These are phyloP conservation scores for Cladosporium sp. DNA, from an alignment of 2,329 filamentous ascomycete genomes.

Conservation along the genomic window DNA sequence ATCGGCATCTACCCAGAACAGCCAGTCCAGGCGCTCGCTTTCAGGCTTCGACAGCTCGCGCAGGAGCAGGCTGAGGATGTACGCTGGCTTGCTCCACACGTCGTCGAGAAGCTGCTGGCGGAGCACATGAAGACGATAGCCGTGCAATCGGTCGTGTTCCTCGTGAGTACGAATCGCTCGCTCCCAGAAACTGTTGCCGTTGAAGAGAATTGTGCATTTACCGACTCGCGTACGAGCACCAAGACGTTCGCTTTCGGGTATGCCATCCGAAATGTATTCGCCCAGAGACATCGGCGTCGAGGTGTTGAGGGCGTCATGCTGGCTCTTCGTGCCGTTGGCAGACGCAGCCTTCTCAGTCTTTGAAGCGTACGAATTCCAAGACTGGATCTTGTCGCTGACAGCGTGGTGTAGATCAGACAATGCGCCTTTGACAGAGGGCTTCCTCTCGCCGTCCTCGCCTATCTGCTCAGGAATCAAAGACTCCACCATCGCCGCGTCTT, in stretches of 20 bases:
- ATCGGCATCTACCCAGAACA: conserved; percentile 50
- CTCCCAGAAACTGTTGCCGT: conserved; percentile 43
- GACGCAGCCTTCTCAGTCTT: conserved; percentile 10
- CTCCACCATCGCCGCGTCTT: conserved; percentile 1
- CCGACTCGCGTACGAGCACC: conserved; percentile 40
- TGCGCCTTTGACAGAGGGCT: conserved; percentile 37
- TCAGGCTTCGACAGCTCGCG: conserved; percentile 43
- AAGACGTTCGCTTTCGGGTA: conserved; percentile 33
- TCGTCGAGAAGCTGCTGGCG: conserved; percentile 46
- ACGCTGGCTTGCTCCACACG: conserved; percentile 50
- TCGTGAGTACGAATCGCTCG: conserved; percentile 46
- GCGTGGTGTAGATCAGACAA: conserved; percentile 38
- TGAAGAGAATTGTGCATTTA: conserved; percentile 45
- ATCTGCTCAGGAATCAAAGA: neutral
- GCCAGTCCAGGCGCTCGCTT: conserved; percentile 45
- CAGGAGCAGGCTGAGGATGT: conserved; percentile 45
- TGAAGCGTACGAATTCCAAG: conserved; percentile 33
- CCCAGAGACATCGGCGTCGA: conserved; percentile 18
- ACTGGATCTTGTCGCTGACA: conserved; percentile 36
- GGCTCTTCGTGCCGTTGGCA: neutral
- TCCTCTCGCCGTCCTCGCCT: conserved; percentile 20
- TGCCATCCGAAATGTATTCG: conserved; percentile 32
- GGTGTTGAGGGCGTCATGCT: conserved; percentile 11
- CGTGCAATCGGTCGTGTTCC: conserved; percentile 44
- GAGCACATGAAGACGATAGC: conserved; percentile 47